A percentile compares a stretch with the other conserved stretches of the same genome.
Conservation (phyloP, 192 early-diverging fungal genomes). For the Linnemannia zychae region DNA sequence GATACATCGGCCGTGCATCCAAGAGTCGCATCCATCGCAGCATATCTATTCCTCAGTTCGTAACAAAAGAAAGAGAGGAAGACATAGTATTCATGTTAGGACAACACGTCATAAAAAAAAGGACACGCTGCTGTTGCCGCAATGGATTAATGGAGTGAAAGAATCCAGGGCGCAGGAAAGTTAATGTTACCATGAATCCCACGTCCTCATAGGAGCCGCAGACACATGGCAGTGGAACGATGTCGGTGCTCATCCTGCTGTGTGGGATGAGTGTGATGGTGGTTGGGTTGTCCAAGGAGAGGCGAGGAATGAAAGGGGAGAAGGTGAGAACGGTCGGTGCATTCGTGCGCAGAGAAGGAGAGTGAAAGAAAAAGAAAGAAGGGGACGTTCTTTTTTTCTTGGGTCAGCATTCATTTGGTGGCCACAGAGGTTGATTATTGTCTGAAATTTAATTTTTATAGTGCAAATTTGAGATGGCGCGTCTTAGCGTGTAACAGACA, state of each 20-base stretch:
- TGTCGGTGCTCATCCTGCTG: not conserved
- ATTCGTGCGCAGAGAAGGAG: not conserved
- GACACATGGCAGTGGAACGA: conserved; percentile 15
- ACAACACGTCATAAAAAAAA: not conserved
- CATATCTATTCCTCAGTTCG: conserved; percentile 17
- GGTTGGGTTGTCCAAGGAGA: not conserved
- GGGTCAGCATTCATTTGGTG: not conserved
- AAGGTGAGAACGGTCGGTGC: not conserved
- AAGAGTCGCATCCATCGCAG: conserved; percentile 36
- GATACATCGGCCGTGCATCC: conserved; percentile 48
- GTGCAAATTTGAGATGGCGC: too few relatives aligned
- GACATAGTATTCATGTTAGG: not conserved
- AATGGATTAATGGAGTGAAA: not conserved
- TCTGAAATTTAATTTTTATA: too few relatives aligned
- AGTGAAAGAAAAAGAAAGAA: too few relatives aligned
- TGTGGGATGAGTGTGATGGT: not conserved
- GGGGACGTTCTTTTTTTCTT: too few relatives aligned
- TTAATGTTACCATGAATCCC: conserved; percentile 34
- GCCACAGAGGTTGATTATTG: not conserved
- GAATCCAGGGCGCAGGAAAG: not conserved
- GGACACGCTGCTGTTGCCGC: not conserved
- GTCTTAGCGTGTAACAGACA: too few relatives aligned
- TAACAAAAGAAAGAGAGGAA: too few relatives aligned
- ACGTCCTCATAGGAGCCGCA: conserved; percentile 29
- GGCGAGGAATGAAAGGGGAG: not conserved